phyloP scores from a whole-genome alignment of 75 land plant species.

The Cupressus sempervirens region DNA sequence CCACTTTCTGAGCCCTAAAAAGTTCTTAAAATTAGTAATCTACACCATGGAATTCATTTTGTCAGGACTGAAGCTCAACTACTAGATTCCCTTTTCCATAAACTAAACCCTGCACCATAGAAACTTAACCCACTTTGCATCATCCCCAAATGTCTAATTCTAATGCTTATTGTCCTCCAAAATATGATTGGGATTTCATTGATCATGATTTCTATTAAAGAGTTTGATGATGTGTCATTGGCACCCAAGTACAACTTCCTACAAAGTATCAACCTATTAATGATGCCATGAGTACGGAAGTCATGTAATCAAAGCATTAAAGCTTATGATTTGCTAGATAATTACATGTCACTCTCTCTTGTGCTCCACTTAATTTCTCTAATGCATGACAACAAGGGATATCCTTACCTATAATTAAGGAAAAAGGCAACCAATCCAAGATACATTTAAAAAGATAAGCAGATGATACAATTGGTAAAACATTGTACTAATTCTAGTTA shows the following conservation, averaged over 20 bases:
- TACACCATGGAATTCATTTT: no score
- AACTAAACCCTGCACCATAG: no score
- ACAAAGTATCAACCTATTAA: neutral
- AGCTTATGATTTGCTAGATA: conserved; percentile 62
- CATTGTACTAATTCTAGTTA: neutral
- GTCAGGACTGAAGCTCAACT: no score
- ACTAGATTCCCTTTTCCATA: no score
- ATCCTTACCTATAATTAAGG: conserved; percentile 66
- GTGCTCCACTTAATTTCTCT: conserved; percentile 88
- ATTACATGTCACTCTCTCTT: conserved; percentile 79
- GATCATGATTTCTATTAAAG: neutral
- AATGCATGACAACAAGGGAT: conserved; percentile 85
- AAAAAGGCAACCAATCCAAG: neutral
- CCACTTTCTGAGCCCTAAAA: no score
- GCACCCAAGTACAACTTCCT: neutral
- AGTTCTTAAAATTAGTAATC: no score
- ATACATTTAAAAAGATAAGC: neutral
- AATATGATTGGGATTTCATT: no score
- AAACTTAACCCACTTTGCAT: no score
- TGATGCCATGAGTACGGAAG: neutral
- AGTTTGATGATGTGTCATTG: neutral
- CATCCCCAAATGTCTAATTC: no score
- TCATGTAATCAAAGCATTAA: neutral
- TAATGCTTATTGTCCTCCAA: no score
- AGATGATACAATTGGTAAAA: neutral